These are phyloP conservation scores for Microsporum ferrugineum DNA, from an alignment of 2,329 filamentous ascomycete genomes.

Conservation along the genomic window DNA sequence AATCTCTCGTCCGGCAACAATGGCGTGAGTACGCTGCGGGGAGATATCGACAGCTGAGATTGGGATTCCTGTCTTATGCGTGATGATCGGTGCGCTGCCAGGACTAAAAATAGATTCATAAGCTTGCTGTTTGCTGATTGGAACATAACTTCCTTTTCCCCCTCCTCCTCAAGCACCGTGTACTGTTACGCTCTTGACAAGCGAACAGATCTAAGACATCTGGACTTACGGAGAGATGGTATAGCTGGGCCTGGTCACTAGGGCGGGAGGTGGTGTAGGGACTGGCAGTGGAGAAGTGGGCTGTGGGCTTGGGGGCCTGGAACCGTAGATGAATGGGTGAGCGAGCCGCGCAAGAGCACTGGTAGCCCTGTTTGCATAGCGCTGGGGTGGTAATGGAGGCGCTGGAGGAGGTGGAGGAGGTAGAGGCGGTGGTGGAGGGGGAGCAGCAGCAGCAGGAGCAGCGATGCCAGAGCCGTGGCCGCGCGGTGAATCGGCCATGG, in stretches of 20 bases:
- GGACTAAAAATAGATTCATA: slow-evolving; percentile 24
- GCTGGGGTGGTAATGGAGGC: slow-evolving; percentile 27
- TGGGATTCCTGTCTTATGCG: slow-evolving; percentile 53
- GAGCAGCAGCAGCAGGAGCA: slow-evolving; percentile 19
- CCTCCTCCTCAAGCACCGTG: background rate
- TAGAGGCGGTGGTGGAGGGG: slow-evolving; percentile 11
- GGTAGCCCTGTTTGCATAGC: slow-evolving; percentile 36
- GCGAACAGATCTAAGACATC: background rate
- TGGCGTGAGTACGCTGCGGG: slow-evolving; percentile 50
- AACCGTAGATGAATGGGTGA: slow-evolving; percentile 44
- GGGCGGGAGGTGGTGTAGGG: background rate
- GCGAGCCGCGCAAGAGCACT: slow-evolving; percentile 42
- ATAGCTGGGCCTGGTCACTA: slow-evolving; percentile 18
- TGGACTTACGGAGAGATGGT: slow-evolving; percentile 29
- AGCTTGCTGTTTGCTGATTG: background rate
- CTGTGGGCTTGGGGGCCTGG: slow-evolving; percentile 43
- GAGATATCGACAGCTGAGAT: slow-evolving; percentile 55
- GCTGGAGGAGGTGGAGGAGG: slow-evolving; percentile 21
- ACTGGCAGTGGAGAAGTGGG: slow-evolving; percentile 26
- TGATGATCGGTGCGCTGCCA: slow-evolving; percentile 44
- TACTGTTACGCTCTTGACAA: background rate
- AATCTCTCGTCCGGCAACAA: slow-evolving; percentile 54
- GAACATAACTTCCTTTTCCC: background rate
- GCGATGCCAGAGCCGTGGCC: slow-evolving; percentile 11
- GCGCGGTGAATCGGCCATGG: slow-evolving; percentile 16